A percentile compares a stretch with the other conserved stretches of the same genome.
Conservation (phyloP, 768 basidiomycete genomes). For the Pleurotus djamor region DNA sequence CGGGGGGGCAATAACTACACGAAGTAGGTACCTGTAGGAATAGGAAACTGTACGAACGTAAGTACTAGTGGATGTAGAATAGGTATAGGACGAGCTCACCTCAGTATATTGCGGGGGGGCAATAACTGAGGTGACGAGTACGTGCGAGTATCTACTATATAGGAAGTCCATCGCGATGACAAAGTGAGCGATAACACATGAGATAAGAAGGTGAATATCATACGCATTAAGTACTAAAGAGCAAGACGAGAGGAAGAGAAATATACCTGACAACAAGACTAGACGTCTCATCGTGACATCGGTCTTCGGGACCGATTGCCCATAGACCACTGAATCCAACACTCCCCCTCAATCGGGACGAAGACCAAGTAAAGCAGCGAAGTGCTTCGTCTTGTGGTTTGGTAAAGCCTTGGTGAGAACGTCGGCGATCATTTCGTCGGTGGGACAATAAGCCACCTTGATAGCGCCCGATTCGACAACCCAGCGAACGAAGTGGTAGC, state of each 20-base stretch:
- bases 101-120: background rate
- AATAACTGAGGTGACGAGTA: background rate
- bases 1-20: background rate
- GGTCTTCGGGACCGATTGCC: too few relatives aligned
- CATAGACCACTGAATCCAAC: background rate
- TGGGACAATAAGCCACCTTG: too few relatives aligned
- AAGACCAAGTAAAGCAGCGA: too few relatives aligned
- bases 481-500: too few relatives aligned
- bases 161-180: background rate
- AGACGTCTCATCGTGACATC: background rate
- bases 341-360: too few relatives aligned
- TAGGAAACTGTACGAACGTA: background rate
- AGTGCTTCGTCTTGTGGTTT: too few relatives aligned
- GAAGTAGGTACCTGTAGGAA: background rate
- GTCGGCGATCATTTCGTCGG: too few relatives aligned
- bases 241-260: background rate
- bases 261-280: background rate
- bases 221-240: background rate
- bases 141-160: background rate
- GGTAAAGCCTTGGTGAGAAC: too few relatives aligned
- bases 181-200: background rate
- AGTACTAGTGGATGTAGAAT: background rate
- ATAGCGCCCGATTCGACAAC: too few relatives aligned
- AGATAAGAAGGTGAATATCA: background rate
- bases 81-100: background rate